Conservation (phyloP, 2,329 filamentous ascomycete genomes). For the Dothiorella sarmentorum region DNA sequence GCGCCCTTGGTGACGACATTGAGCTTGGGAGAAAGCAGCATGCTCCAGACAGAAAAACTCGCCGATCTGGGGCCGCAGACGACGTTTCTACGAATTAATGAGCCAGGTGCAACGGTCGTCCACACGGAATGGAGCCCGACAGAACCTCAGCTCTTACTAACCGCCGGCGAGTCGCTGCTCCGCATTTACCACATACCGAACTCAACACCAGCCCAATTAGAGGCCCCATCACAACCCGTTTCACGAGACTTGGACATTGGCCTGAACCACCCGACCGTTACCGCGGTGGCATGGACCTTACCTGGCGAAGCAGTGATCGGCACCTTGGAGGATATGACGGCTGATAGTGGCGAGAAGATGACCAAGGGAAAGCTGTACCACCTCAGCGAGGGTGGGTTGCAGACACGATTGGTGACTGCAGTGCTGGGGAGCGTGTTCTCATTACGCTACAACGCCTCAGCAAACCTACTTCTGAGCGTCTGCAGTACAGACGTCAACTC, state of each 20-base stretch:
- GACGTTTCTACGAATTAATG: conserved; percentile 26
- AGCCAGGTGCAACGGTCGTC: conserved; percentile 27
- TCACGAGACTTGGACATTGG: conserved; percentile 23
- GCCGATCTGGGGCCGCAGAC: conserved; percentile 31
- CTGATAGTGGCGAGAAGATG: conserved; percentile 37
- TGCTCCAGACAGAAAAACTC: conserved; percentile 37
- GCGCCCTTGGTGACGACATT: conserved; percentile 35
- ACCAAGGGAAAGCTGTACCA: conserved; percentile 37
- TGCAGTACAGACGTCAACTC: conserved; percentile 39
- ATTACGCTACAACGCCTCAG: conserved; percentile 34
- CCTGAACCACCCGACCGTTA: conserved; percentile 31
- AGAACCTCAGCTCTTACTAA: conserved; percentile 30
- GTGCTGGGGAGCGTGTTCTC: conserved; percentile 37
- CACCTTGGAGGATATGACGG: conserved; percentile 33
- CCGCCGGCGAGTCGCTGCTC: conserved; percentile 35
- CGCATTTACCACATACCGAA: conserved; percentile 31
- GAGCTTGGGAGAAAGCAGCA: conserved; percentile 36
- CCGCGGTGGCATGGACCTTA: conserved; percentile 36
- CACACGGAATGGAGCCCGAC: conserved; percentile 37
- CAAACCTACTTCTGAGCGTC: conserved; percentile 35
- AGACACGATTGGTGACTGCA: conserved; percentile 34
- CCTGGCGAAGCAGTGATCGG: conserved; percentile 34
- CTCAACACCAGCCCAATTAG: conserved; percentile 16
- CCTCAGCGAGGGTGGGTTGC: conserved; percentile 26
- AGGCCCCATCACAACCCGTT: not conserved